phyloP scores from a whole-genome alignment of 805 yeast species.

The Priceomyces medius region DNA sequence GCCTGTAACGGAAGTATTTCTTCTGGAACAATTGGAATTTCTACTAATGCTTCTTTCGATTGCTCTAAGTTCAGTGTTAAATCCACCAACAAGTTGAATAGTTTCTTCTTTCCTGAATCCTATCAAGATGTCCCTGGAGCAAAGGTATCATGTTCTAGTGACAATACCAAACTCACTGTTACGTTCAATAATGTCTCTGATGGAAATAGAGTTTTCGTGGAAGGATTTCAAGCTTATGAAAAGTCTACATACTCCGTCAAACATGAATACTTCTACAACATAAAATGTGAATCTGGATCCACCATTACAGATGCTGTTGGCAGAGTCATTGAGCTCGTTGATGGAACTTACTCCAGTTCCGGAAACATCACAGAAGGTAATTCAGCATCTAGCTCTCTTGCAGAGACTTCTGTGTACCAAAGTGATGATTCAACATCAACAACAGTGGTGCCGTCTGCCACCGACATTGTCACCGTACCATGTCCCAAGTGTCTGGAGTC shows the following conservation, averaged over 20 bases:
- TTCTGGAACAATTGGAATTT: slow-evolving; percentile 11
- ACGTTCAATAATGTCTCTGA: slow-evolving; percentile 9
- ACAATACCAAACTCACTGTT: slow-evolving; percentile 4
- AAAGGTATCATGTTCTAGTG: slow-evolving; percentile 3
- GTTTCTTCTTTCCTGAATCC: slow-evolving; percentile 15
- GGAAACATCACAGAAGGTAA: slow-evolving; percentile 1
- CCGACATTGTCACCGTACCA: neutral
- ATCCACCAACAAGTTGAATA: slow-evolving; percentile 12
- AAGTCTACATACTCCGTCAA: slow-evolving; percentile 3
- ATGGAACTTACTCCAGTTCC: slow-evolving; percentile 6
- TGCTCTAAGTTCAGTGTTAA: slow-evolving; percentile 12
- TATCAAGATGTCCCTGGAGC: slow-evolving; percentile 3
- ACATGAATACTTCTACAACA: slow-evolving; percentile 9
- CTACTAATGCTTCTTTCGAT: slow-evolving; percentile 12
- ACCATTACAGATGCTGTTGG: slow-evolving; percentile 2
- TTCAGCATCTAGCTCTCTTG: neutral
- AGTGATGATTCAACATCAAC: neutral
- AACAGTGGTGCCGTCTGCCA: neutral
- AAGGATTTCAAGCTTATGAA: slow-evolving; percentile 13
- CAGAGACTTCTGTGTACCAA: neutral
- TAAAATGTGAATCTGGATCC: slow-evolving; percentile 13
- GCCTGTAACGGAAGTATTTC: slow-evolving; percentile 13
- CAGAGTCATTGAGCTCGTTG: slow-evolving; percentile 7
- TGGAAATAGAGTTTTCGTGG: slow-evolving; percentile 14
- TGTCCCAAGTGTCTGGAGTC: slow-evolving; percentile 2